A percentile compares a stretch with the other conserved stretches of the same genome.
Conservation (phyloP, 129 eudicot species). For the Helianthus tuberosus region DNA sequence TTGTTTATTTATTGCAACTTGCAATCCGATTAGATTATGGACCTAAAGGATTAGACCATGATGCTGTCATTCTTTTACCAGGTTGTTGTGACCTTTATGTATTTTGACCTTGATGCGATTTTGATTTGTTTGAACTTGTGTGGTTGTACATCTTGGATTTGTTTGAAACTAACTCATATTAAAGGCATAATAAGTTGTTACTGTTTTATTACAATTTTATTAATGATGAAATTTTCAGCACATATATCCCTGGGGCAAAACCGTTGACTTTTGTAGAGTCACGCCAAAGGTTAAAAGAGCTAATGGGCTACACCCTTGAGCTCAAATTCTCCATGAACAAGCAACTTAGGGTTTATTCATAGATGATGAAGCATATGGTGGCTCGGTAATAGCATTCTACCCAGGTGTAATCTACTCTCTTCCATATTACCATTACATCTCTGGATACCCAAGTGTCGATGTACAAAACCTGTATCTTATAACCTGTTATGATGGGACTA, state of each 20-base stretch:
- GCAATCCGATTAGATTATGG: too few relatives aligned
- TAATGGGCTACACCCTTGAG: conserved; percentile 78
- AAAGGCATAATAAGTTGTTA: too few relatives aligned
- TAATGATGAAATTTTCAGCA: conserved; percentile 49
- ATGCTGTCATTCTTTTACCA: too few relatives aligned
- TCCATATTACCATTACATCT: conserved; percentile 86
- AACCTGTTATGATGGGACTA: conserved; percentile 88
- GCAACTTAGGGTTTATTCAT: conserved; percentile 86
- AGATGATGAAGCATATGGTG: conserved; percentile 85
- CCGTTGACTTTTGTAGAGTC: conserved; percentile 59
- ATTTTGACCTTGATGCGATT: too few relatives aligned
- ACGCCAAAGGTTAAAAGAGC: conserved; percentile 59
- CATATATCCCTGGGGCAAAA: conserved; percentile 70
- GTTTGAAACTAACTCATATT: too few relatives aligned
- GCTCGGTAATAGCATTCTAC: conserved; percentile 82
- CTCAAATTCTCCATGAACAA: conserved; percentile 75
- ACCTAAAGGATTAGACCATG: too few relatives aligned
- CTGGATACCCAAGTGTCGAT: conserved; percentile 89
- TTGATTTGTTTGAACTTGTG: too few relatives aligned
- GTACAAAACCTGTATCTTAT: conserved; percentile 77
- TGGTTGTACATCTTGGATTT: too few relatives aligned
- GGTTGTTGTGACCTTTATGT: too few relatives aligned
- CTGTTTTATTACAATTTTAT: conserved; percentile 25
- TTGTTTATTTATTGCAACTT: too few relatives aligned
- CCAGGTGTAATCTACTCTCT: conserved; percentile 93